A percentile compares a stretch with the other conserved stretches of the same genome.
Evolutionary conservation across 129 eudicot species (phyloP).

Genomic region (Kitagawia praeruptora): DNA sequence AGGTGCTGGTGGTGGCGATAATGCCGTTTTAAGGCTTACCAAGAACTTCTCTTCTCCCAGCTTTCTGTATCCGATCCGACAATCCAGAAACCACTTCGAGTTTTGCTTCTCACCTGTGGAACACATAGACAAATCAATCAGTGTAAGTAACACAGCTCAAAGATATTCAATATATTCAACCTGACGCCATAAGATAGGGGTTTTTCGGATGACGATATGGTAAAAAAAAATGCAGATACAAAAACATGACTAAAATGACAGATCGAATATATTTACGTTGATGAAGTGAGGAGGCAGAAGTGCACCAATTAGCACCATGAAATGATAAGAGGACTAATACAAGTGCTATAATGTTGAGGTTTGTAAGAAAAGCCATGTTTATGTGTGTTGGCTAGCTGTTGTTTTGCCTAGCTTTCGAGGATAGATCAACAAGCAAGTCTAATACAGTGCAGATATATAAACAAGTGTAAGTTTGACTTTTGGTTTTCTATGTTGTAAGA

Average conservation of each 20-base stretch:
- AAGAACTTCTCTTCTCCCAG: not conserved
- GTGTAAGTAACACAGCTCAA: not conserved
- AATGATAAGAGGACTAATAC: not conserved
- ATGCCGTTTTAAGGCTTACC: not conserved
- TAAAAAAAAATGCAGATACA: no score
- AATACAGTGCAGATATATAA: not conserved
- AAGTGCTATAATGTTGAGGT: not conserved
- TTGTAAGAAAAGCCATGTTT: not conserved
- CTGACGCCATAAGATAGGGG: no score
- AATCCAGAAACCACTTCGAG: not conserved
- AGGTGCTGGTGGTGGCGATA: conserved; percentile 1
- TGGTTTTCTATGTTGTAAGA: not conserved
- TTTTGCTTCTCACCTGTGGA: not conserved
- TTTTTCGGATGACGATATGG: no score
- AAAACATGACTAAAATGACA: not conserved
- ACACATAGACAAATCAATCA: no score
- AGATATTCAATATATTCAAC: not conserved
- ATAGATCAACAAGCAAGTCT: not conserved
- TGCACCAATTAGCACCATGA: not conserved
- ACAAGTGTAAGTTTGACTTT: not conserved
- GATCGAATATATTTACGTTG: not conserved
- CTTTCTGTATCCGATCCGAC: not conserved
- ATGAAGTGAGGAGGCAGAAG: conserved; percentile 2
- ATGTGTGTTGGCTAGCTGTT: not conserved
- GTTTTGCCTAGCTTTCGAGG: not conserved